Evolutionary conservation across 2,329 filamentous ascomycete genomes (phyloP), one percentile per base, ranked within the genome.

Genomic region (Epichloe amarillans): DNA sequence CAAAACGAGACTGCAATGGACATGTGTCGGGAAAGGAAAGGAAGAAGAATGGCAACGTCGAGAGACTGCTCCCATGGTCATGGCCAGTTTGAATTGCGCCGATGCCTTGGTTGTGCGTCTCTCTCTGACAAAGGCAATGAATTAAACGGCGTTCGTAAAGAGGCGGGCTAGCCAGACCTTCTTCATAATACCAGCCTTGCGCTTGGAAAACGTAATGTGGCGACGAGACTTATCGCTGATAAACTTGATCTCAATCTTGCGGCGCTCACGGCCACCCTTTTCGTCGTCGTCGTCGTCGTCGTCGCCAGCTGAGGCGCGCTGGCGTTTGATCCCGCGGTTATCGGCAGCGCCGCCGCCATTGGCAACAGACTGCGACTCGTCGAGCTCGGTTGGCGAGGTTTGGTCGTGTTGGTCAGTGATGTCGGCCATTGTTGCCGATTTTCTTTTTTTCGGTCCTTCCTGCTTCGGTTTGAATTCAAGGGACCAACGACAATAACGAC

Each of bases 201-300:
- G 88, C 83, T 98, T 98, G 61, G 91, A 97, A 71, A 98, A 97
- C 64, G 93, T 97, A 68, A 97, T 98, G 76, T 98, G 93, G 56
- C 93, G 86, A 73, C 93, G 89, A 73, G 91, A 97, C 77, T 98
- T 98, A 74, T 98, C 93, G 72, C 90, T 91, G 71, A 98, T 98
- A 75, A 98, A 98, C 80, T 98, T 98, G 75, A 98, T 98, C 73
- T 98, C 93, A 64, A 98, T 98, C 85, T 98, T 98, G 74, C 93
- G 84, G 67, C 93, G 85, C 80, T 97, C 93, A 71, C 93, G 90
- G 65, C 89, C 89, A 56, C 88, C 88, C 82, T 97, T 97, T 70
- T 96, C 91, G 61, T 95, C 90, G 61, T 97, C 90, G 58, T 97
- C 93, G 58, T 97, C 91, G 59, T 97, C 93, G 66, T 97, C 93